Evolutionary conservation across 2,329 filamentous ascomycete genomes (phyloP).

Genomic region (Aspergillus piperis): DNA sequence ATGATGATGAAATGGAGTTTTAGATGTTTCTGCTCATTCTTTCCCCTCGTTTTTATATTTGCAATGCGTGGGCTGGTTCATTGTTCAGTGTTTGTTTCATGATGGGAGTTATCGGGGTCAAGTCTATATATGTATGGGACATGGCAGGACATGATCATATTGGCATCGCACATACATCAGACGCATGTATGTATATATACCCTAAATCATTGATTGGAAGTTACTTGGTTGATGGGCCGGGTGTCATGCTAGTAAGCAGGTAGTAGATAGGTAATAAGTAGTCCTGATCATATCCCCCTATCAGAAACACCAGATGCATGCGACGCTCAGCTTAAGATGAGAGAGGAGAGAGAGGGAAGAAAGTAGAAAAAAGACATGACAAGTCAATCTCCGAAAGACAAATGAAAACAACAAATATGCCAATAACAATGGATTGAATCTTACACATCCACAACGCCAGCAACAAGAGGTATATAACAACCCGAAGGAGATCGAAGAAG

Average conservation of each 20-base stretch:
- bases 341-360: conserved; percentile 7
- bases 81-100: conserved; percentile 14
- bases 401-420: neutral
- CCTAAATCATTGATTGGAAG: conserved; percentile 23
- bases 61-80: neutral
- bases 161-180: neutral
- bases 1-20: conserved; percentile 60
- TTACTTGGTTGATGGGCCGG: neutral
- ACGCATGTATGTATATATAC: conserved; percentile 38
- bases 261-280: conserved; percentile 16
- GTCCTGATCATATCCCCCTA: conserved; percentile 23
- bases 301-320: conserved; percentile 36
- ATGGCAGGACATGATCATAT: neutral
- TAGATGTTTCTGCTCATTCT: conserved; percentile 21
- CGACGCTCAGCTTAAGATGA: conserved; percentile 24
- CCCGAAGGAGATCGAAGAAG: neutral
- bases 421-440: conserved; percentile 1
- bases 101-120: conserved; percentile 25
- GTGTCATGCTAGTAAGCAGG: conserved; percentile 4
- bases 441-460: conserved; percentile 8
- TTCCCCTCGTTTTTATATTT: too few species aligned
- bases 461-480: conserved; percentile 1
- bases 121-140: too few species aligned
- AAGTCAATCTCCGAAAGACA: neutral
- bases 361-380: neutral